These are phyloP conservation scores for Nicotiana noctiflora DNA, from an alignment of 257 asterid species.

Conservation along the genomic window DNA sequence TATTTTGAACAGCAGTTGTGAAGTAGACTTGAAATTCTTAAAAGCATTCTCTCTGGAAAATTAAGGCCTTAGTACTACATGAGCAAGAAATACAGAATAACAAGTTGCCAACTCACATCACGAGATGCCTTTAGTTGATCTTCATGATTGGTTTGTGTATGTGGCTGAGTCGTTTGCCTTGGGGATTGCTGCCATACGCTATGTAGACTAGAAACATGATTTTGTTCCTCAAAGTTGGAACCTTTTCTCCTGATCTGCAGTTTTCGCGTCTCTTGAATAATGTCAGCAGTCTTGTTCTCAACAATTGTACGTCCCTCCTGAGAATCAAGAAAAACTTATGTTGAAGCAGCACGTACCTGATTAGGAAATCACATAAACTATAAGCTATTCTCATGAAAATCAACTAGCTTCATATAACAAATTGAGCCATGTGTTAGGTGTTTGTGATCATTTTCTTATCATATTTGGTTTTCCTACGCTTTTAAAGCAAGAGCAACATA, in stretches of 20 bases:
- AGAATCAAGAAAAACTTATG: constrained; percentile 9
- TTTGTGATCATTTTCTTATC: too few species aligned
- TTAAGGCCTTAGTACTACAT: neutral
- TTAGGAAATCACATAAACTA: neutral
- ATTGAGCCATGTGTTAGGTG: neutral
- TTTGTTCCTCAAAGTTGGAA: constrained; percentile 24
- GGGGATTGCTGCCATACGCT: constrained; percentile 15
- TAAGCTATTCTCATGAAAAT: neutral
- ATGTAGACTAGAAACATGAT: constrained; percentile 13
- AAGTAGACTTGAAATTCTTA: neutral
- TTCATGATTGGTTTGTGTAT: constrained; percentile 50
- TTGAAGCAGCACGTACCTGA: neutral
- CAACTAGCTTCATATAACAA: neutral
- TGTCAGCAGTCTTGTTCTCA: constrained; percentile 53
- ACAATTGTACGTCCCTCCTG: constrained; percentile 73
- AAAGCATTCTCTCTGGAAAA: neutral
- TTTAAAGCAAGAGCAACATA: too few species aligned
- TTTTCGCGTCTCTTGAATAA: constrained; percentile 52
- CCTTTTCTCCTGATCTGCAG: constrained; percentile 55
- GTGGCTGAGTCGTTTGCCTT: constrained; percentile 19
- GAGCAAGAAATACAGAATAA: neutral
- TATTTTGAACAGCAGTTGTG: neutral
- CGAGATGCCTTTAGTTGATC: constrained; percentile 91
- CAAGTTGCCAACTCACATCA: constrained; percentile 80
- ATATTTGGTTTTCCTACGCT: too few species aligned